Conservation (phyloP, 2,329 filamentous ascomycete genomes). For the Pseudocercospora eumusae region DNA sequence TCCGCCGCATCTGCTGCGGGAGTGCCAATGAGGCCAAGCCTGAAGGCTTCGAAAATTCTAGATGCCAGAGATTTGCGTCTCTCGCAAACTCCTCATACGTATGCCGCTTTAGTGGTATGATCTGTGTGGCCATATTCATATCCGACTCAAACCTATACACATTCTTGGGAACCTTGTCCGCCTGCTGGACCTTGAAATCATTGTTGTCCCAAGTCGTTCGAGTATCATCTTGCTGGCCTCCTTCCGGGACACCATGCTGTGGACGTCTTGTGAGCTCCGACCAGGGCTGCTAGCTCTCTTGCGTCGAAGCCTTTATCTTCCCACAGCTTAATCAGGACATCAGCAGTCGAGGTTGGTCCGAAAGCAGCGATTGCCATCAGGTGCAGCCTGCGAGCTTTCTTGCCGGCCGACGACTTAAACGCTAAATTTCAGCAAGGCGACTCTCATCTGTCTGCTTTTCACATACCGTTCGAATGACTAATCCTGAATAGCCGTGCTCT, state of each 20-base stretch:
- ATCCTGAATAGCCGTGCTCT: background rate
- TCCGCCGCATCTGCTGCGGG: conserved; percentile 15
- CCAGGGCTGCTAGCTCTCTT: conserved; percentile 54
- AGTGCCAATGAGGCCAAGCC: conserved; percentile 23
- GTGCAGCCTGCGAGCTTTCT: conserved; percentile 47
- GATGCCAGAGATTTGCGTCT: conserved; percentile 31
- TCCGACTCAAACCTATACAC: conserved; percentile 39
- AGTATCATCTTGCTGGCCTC: conserved; percentile 50
- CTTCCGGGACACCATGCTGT: conserved; percentile 32
- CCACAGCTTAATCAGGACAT: conserved; percentile 52
- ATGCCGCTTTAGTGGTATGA: conserved; percentile 18
- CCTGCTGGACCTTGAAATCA: conserved; percentile 45
- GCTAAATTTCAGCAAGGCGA: background rate
- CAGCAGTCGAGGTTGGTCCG: conserved; percentile 39
- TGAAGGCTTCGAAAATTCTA: conserved; percentile 38
- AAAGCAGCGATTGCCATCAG: conserved; percentile 44
- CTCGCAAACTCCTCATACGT: conserved; percentile 34
- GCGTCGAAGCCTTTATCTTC: conserved; percentile 53
- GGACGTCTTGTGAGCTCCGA: conserved; percentile 57
- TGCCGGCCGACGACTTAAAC: conserved; percentile 52
- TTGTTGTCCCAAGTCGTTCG: conserved; percentile 54
- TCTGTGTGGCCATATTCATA: conserved; percentile 34
- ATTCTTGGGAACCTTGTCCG: conserved; percentile 35
- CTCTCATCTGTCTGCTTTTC: background rate
- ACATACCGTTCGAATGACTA: background rate